Evolutionary conservation across 768 basidiomycete species (phyloP).

Genomic region (Vishniacozyma victoriae): DNA sequence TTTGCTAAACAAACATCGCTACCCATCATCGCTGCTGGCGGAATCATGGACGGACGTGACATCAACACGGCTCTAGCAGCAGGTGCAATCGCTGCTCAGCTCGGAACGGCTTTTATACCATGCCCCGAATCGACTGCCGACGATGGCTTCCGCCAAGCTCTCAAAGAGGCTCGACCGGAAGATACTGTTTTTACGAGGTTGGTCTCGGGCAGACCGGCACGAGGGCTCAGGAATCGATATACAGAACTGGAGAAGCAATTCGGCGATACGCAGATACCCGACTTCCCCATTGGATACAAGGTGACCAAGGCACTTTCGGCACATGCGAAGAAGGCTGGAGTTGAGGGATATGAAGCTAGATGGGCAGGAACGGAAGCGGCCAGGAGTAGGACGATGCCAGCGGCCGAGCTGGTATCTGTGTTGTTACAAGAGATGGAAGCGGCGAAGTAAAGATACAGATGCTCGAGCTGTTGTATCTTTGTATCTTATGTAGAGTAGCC

Average conservation of each 20-base stretch:
- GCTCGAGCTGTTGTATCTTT: no score
- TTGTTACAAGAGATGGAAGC: no score
- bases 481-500: no score
- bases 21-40: slow-evolving; percentile 37
- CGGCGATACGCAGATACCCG: slow-evolving; percentile 8
- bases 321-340: slow-evolving; percentile 26
- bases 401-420: slow-evolving; percentile 18
- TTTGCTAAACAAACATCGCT: slow-evolving; percentile 2
- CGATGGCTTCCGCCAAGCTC: slow-evolving; percentile 15
- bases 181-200: slow-evolving; percentile 18
- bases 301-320: slow-evolving; percentile 31
- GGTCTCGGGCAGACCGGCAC: slow-evolving; percentile 39
- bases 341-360: slow-evolving; percentile 29
- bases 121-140: slow-evolving; percentile 33
- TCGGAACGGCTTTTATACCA: slow-evolving; percentile 36
- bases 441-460: no score
- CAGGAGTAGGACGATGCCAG: slow-evolving; percentile 19
- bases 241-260: slow-evolving; percentile 11
- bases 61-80: slow-evolving; percentile 18
- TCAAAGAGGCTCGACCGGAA: slow-evolving; percentile 4
- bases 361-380: slow-evolving; percentile 39
- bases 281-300: slow-evolving; percentile 37
- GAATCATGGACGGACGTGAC: slow-evolving; percentile 36
- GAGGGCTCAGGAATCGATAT: slow-evolving; percentile 24
- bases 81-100: slow-evolving; percentile 27